These are phyloP conservation scores for Babesia ovata DNA, from an alignment of 169 alveolate species.

Conservation along the genomic window DNA sequence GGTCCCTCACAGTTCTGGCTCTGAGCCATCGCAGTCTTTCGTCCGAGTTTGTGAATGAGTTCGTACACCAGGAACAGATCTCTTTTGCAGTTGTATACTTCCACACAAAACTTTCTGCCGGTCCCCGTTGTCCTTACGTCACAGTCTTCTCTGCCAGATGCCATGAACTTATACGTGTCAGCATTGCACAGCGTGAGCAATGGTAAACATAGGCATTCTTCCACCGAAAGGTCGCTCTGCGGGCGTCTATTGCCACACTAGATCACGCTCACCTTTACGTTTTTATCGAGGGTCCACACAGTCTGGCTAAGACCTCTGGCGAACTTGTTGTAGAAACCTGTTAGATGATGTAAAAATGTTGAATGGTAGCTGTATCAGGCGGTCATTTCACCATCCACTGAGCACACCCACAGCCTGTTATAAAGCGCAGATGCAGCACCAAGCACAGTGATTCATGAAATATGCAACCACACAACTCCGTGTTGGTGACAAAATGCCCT, in stretches of 20 bases:
- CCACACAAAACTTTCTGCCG: conserved; percentile 81
- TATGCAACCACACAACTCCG: too few relatives aligned
- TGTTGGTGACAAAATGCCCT: too few relatives aligned
- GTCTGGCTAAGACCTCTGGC: conserved; percentile 46
- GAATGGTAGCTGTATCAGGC: too few relatives aligned
- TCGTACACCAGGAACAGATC: conserved; percentile 30
- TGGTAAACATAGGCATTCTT: conserved; percentile 47
- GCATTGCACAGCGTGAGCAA: conserved; percentile 23
- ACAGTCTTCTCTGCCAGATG: conserved; percentile 80
- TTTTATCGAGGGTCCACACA: conserved; percentile 31
- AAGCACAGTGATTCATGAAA: background rate
- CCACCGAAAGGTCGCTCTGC: conserved; percentile 41
- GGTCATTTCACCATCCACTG: too few relatives aligned
- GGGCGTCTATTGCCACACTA: background rate
- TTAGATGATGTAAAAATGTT: too few relatives aligned
- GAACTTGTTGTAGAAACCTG: conserved; percentile 51
- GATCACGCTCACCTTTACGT: conserved; percentile 3
- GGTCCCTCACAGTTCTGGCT: background rate
- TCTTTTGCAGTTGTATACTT: conserved; percentile 70
- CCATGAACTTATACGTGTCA: conserved; percentile 40
- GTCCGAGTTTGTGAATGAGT: background rate
- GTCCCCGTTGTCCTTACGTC: conserved; percentile 83
- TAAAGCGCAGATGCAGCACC: too few relatives aligned
- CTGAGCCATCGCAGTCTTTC: background rate
- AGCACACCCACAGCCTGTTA: too few relatives aligned